Conservation (phyloP, 768 basidiomycete genomes). For the Tephrocybe sp. region DNA sequence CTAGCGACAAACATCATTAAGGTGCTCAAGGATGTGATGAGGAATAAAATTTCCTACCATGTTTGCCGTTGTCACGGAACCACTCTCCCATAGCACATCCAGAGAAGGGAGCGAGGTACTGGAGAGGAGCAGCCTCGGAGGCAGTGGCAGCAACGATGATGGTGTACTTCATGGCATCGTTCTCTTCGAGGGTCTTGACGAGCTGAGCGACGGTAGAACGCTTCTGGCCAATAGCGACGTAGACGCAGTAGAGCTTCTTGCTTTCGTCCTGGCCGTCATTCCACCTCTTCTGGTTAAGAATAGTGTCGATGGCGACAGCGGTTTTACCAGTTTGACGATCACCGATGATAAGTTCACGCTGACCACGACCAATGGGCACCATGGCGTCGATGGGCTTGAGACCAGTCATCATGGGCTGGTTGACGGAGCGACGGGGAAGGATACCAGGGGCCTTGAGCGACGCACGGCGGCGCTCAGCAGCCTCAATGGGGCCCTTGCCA, state of each 20-base stretch:
- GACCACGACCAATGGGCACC: slow-evolving; percentile 99
- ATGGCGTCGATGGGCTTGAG: slow-evolving; percentile 99
- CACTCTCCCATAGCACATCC: slow-evolving; percentile 99
- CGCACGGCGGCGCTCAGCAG: slow-evolving; percentile 92
- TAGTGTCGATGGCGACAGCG: slow-evolving; percentile 99
- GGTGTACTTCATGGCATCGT: slow-evolving; percentile 99
- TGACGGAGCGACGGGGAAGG: slow-evolving; percentile 97
- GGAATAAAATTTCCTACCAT: slow-evolving; percentile 56
- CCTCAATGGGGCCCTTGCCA: slow-evolving; percentile 96
- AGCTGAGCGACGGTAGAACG: slow-evolving; percentile 99
- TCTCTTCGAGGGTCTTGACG: slow-evolving; percentile 99
- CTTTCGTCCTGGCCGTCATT: slow-evolving; percentile 95
- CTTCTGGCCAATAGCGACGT: slow-evolving; percentile 99
- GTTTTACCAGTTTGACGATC: slow-evolving; percentile 99
- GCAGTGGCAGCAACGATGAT: slow-evolving; percentile 99
- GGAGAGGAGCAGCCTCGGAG: slow-evolving; percentile 97
- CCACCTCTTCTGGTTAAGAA: slow-evolving; percentile 99
- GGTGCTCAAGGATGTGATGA: background rate
- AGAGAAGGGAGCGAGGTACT: slow-evolving; percentile 99
- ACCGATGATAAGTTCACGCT: slow-evolving; percentile 99
- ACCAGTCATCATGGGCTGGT: slow-evolving; percentile 99
- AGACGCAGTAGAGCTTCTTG: slow-evolving; percentile 99
- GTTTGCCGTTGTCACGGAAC: slow-evolving; percentile 99
- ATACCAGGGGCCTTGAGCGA: slow-evolving; percentile 99
- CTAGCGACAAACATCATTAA: slow-evolving; percentile 36